A percentile compares a stretch with the other conserved stretches of the same genome.
These are phyloP conservation scores for Coemansia sp. DNA, from an alignment of 192 early-diverging fungal genomes.

Conservation along the genomic window DNA sequence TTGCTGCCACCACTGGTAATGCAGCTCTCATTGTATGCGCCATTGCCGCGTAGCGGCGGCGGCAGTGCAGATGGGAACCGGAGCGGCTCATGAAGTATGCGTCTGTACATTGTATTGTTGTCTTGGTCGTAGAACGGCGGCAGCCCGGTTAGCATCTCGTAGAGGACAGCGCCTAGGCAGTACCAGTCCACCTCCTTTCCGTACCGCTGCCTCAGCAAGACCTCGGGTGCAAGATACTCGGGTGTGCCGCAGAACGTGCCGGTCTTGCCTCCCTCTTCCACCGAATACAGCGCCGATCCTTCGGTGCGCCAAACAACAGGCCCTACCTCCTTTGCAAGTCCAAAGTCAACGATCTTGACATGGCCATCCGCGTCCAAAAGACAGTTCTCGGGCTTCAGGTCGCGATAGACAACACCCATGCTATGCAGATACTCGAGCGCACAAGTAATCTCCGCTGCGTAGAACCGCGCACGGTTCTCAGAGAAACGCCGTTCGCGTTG, in stretches of 20 bases:
- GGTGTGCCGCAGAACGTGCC: conserved; percentile 73
- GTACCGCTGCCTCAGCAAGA: conserved; percentile 61
- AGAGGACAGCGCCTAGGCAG: conserved; percentile 68
- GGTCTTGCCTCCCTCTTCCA: conserved; percentile 59
- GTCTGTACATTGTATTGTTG: conserved; percentile 25
- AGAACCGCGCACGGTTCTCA: conserved; percentile 65
- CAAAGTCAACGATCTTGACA: conserved; percentile 96
- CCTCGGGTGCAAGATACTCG: conserved; percentile 70
- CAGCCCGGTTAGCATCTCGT: conserved; percentile 59
- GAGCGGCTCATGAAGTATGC: conserved; percentile 22
- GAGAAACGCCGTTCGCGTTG: conserved; percentile 66
- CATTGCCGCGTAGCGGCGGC: conserved; percentile 8
- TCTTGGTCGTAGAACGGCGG: conserved; percentile 59
- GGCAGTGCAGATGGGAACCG: conserved; percentile 25
- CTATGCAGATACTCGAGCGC: conserved; percentile 77
- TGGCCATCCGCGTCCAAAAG: conserved; percentile 73
- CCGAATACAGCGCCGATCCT: conserved; percentile 47
- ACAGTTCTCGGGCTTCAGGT: conserved; percentile 83
- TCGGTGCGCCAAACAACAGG: conserved; percentile 80
- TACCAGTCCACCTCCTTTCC: conserved; percentile 70
- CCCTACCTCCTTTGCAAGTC: conserved; percentile 77
- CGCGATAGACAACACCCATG: conserved; percentile 89
- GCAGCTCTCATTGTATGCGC: conserved; percentile 20
- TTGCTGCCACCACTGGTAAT: conserved; percentile 6
- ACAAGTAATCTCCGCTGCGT: conserved; percentile 57